A percentile compares a stretch with the other conserved stretches of the same genome.
phyloP scores from a whole-genome alignment of 345 rosid genomes.

The Euclidium syriacum region DNA sequence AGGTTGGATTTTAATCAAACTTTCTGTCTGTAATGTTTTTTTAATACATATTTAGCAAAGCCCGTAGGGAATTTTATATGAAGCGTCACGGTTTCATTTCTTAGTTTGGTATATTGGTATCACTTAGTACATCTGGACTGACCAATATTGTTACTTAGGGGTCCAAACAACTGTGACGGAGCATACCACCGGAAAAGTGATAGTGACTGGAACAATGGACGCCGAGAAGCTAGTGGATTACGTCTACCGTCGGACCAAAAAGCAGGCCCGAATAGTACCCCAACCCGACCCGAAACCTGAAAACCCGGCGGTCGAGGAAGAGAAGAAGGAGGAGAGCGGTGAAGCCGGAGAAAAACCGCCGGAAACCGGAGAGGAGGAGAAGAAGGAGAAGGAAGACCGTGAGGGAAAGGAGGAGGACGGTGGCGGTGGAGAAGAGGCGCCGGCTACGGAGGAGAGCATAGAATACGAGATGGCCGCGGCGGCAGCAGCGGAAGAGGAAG shows the following conservation, averaged over 20 bases:
- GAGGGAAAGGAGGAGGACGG: slow-evolving; percentile 3
- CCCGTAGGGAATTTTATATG: neutral
- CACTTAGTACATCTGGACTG: neutral
- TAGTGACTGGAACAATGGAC: slow-evolving; percentile 89
- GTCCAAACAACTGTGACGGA: slow-evolving; percentile 77
- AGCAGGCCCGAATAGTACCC: slow-evolving; percentile 75
- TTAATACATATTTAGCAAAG: too few species aligned
- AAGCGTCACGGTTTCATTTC: neutral
- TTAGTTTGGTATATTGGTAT: neutral
- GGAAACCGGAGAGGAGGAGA: slow-evolving; percentile 34
- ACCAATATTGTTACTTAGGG: slow-evolving; percentile 35
- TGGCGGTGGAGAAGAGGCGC: slow-evolving; percentile 8
- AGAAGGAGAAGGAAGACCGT: slow-evolving; percentile 25
- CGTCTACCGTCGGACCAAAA: slow-evolving; percentile 71
- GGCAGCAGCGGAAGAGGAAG: slow-evolving; percentile 43
- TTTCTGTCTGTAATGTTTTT: too few species aligned
- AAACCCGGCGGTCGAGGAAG: slow-evolving; percentile 35
- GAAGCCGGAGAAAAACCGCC: slow-evolving; percentile 33
- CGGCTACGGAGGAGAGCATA: slow-evolving; percentile 20
- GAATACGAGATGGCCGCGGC: slow-evolving; percentile 1
- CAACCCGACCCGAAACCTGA: slow-evolving; percentile 58
- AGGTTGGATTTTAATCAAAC: too few species aligned
- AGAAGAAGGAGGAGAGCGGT: slow-evolving; percentile 42
- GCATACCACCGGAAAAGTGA: slow-evolving; percentile 60
- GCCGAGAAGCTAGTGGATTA: slow-evolving; percentile 75